Percentiles rank a stretch among this genome's conserved stretches.
Evolutionary conservation across 139 green algal species (phyloP).

Genomic region (Chlorella sp.): DNA sequence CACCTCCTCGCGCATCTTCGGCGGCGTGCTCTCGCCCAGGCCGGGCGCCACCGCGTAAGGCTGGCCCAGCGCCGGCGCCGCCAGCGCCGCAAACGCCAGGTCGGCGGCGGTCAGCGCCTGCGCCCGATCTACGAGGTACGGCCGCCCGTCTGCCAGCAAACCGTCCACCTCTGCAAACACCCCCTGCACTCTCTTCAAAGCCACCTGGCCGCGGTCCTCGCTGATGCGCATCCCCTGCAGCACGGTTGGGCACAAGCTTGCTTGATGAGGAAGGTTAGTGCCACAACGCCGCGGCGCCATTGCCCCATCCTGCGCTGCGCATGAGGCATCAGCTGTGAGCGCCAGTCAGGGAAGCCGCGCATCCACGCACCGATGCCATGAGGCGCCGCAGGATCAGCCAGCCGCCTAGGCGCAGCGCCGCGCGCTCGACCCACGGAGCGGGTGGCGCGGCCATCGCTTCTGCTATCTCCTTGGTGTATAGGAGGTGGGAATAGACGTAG

Average conservation of each 20-base stretch:
- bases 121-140: constrained; percentile 14
- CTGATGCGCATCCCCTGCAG: constrained; percentile 9
- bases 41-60: not conserved
- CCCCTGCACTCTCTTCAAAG: not conserved
- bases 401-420: constrained; percentile 5
- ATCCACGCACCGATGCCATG: not conserved
- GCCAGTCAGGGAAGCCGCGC: too few species aligned
- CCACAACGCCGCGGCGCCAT: too few species aligned
- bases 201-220: not conserved
- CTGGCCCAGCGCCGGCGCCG: constrained; percentile 9
- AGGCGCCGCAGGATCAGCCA: constrained; percentile 3
- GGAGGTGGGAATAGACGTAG: constrained; percentile 20
- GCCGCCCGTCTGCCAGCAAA: constrained; percentile 7
- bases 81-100: constrained; percentile 20
- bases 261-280: too few species aligned
- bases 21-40: not conserved
- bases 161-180: constrained; percentile 1
- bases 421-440: not conserved
- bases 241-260: too few species aligned
- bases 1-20: not conserved
- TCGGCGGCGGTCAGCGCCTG: constrained; percentile 8
- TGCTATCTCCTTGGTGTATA: not conserved
- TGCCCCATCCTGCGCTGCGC: too few species aligned
- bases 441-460: not conserved
- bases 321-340: too few species aligned